These are phyloP conservation scores for Neonectria coccinea DNA, from an alignment of 2,329 filamentous ascomycete genomes.

Conservation along the genomic window DNA sequence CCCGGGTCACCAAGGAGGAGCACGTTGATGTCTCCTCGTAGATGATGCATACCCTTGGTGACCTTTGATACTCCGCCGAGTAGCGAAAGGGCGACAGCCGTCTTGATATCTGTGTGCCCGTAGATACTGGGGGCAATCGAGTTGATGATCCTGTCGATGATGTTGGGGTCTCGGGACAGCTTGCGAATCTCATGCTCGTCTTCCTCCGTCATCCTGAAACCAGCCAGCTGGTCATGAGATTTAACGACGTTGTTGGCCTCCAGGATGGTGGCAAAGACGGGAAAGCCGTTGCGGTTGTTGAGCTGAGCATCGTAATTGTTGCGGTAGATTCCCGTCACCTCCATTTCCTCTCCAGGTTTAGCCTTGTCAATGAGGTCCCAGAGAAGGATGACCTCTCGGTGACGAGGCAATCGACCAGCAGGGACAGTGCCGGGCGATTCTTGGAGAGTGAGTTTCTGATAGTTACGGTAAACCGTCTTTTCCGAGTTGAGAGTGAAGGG, in stretches of 20 bases:
- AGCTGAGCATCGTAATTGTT: slow-evolving; percentile 98
- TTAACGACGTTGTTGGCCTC: slow-evolving; percentile 99
- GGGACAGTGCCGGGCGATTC: slow-evolving; percentile 98
- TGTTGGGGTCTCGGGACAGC: slow-evolving; percentile 88
- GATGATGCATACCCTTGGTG: slow-evolving; percentile 87
- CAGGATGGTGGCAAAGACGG: slow-evolving; percentile 96
- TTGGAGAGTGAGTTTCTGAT: slow-evolving; percentile 96
- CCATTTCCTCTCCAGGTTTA: slow-evolving; percentile 97
- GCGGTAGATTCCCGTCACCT: slow-evolving; percentile 95
- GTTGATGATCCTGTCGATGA: slow-evolving; percentile 91
- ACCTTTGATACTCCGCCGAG: slow-evolving; percentile 95
- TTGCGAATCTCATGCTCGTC: slow-evolving; percentile 92
- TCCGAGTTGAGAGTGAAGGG: slow-evolving; percentile 97
- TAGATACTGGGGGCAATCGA: slow-evolving; percentile 98
- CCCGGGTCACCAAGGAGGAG: slow-evolving; percentile 95
- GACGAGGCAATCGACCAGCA: slow-evolving; percentile 90
- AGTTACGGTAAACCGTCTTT: slow-evolving; percentile 98
- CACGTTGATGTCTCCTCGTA: slow-evolving; percentile 98
- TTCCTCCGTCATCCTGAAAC: slow-evolving; percentile 93
- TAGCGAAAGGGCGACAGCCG: slow-evolving; percentile 90
- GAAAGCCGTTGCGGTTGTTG: slow-evolving; percentile 98
- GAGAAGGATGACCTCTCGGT: slow-evolving; percentile 92
- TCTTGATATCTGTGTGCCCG: slow-evolving; percentile 96
- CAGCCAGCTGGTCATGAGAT: slow-evolving; percentile 95
- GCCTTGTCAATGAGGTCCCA: slow-evolving; percentile 98